These are phyloP conservation scores for Ilyonectria sp. DNA, from an alignment of 2,329 filamentous ascomycete species.

Conservation along the genomic window DNA sequence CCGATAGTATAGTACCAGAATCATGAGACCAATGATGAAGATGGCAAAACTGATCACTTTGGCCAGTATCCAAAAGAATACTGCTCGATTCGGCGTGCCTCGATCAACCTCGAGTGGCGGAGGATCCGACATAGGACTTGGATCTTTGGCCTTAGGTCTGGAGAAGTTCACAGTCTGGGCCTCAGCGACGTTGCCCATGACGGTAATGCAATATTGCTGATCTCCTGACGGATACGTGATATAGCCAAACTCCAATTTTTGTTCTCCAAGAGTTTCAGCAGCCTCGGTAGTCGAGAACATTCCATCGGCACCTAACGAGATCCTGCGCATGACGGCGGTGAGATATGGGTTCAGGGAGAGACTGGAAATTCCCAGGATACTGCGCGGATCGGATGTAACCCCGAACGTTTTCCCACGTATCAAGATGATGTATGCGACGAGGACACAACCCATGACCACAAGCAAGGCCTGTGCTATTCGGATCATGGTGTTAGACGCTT, in stretches of 20 bases:
- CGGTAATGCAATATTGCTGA: slow-evolving; percentile 5
- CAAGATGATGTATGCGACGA: background rate
- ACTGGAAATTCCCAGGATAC: slow-evolving; percentile 5
- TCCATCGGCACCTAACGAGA: background rate
- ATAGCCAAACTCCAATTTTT: slow-evolving; percentile 8
- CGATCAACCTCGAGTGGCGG: background rate
- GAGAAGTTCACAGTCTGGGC: no score
- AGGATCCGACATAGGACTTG: background rate
- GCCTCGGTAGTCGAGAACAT: slow-evolving; percentile 5
- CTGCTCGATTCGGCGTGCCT: background rate
- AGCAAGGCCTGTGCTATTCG: slow-evolving; percentile 6
- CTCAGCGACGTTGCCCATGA: background rate
- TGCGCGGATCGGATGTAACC: slow-evolving; percentile 6
- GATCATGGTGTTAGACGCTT: background rate
- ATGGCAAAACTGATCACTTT: background rate
- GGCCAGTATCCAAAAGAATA: background rate
- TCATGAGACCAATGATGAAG: background rate
- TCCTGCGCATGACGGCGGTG: slow-evolving; percentile 1
- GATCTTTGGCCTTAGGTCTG: background rate
- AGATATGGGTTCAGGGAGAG: slow-evolving; percentile 9
- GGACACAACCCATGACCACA: background rate
- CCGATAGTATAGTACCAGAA: slow-evolving; percentile 14
- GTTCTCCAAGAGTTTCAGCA: background rate
- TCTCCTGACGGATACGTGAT: slow-evolving; percentile 1
- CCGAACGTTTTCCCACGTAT: background rate